Evolutionary conservation across 768 basidiomycete species (phyloP).

Genomic region (Tulasnella sp.): DNA sequence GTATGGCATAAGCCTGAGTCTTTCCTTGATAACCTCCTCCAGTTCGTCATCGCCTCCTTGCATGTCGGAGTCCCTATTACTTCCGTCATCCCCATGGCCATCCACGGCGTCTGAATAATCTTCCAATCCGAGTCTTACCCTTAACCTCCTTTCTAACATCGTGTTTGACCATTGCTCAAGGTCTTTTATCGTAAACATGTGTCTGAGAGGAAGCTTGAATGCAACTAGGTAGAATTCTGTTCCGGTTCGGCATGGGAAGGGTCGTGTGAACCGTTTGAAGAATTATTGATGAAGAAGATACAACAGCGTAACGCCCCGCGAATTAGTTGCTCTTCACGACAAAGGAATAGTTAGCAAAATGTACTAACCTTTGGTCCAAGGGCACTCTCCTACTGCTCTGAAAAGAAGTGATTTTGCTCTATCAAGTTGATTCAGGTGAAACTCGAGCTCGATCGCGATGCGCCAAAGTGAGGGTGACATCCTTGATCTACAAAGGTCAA

Average conservation of each 20-base stretch:
- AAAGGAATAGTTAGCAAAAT: background rate
- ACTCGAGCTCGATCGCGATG: constrained; percentile 10
- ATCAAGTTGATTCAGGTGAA: background rate
- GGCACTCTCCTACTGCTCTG: constrained; percentile 14
- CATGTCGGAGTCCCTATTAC: background rate
- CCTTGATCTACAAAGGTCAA: background rate
- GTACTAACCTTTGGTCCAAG: constrained; percentile 16
- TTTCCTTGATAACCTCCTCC: constrained; percentile 3
- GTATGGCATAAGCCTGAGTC: constrained; percentile 14
- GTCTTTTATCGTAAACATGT: constrained; percentile 1
- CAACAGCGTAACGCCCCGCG: no score
- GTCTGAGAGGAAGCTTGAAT: constrained; percentile 8
- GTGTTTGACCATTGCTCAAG: constrained; percentile 6
- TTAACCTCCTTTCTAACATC: constrained; percentile 11
- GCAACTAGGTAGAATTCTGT: constrained; percentile 15
- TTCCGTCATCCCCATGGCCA: background rate
- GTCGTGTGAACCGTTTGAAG: no score
- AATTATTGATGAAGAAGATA: no score
- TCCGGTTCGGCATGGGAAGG: background rate
- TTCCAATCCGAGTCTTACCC: constrained; percentile 10
- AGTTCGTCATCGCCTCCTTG: constrained; percentile 9
- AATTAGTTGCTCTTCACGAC: no score
- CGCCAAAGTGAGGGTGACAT: constrained; percentile 7
- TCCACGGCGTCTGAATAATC: constrained; percentile 7
- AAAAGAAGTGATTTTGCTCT: constrained; percentile 13